Conservation (phyloP, 164 flowering plant species). For the Echeveria elegans region DNA sequence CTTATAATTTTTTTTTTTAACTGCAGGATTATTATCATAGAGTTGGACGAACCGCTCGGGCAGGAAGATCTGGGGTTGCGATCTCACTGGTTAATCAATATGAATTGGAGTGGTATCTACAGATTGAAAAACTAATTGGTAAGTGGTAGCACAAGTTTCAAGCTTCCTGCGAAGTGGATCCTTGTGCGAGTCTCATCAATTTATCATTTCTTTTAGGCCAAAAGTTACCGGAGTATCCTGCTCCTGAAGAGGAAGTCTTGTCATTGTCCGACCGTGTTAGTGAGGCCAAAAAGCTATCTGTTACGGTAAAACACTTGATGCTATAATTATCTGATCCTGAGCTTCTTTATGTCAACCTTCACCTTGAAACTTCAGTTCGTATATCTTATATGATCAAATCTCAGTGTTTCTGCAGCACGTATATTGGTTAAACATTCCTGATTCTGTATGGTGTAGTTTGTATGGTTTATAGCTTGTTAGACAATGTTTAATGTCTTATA, state of each 20-base stretch:
- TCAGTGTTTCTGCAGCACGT: too few species aligned
- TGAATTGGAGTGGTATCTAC: conserved; percentile 75
- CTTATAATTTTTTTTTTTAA: not conserved
- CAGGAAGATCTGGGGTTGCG: conserved; percentile 87
- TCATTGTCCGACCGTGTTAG: conserved; percentile 50
- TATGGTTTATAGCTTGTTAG: too few species aligned
- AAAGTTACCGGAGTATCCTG: conserved; percentile 56
- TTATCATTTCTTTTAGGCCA: conserved; percentile 37
- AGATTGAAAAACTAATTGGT: conserved; percentile 78
- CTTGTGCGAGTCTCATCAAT: not conserved
- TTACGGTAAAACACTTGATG: conserved; percentile 30
- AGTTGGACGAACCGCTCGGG: conserved; percentile 98
- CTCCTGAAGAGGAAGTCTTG: conserved; percentile 63
- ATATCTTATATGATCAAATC: too few species aligned
- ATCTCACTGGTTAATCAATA: conserved; percentile 83
- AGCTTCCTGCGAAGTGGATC: not conserved
- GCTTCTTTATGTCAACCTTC: not conserved
- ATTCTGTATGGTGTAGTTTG: too few species aligned
- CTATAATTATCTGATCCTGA: too few species aligned
- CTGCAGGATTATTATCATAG: conserved; percentile 89
- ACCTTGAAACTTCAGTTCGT: too few species aligned
- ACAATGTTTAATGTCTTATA: too few species aligned
- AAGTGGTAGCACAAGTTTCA: conserved; percentile 2
- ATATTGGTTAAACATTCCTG: too few species aligned
- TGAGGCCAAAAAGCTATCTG: conserved; percentile 69